These are phyloP conservation scores for Solanum habrochaites DNA, from an alignment of 257 asterid genomes.

Conservation along the genomic window DNA sequence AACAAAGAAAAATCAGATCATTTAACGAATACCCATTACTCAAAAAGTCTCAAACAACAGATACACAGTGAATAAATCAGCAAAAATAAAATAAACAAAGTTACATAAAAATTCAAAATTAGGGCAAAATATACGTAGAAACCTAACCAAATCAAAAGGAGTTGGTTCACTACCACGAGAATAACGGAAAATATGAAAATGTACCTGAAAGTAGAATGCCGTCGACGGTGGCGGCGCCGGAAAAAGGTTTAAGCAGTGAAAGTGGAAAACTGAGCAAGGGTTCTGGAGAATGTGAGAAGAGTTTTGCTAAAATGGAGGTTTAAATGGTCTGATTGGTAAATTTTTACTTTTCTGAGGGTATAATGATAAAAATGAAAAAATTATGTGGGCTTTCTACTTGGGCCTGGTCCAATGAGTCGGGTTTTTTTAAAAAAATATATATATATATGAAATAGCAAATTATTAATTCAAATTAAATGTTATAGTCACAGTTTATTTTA, in stretches of 20 bases:
- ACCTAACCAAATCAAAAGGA: not conserved
- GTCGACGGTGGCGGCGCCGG: not conserved
- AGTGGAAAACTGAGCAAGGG: not conserved
- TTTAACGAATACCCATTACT: not conserved
- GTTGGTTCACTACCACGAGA: not conserved
- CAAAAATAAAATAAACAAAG: not conserved
- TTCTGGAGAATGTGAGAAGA: not conserved
- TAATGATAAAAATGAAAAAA: not conserved
- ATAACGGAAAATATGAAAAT: not conserved
- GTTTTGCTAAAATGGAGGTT: not conserved
- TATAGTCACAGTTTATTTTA: too few species aligned
- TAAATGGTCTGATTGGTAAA: not conserved
- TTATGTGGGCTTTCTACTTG: not conserved
- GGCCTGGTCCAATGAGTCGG: not conserved
- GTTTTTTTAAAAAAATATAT: too few species aligned
- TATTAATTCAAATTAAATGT: too few species aligned
- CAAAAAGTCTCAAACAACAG: not conserved
- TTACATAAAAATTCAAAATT: not conserved
- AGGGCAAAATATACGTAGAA: not conserved
- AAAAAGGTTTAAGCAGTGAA: not conserved
- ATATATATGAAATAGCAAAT: too few species aligned
- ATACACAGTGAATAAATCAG: not conserved
- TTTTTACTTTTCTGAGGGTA: not conserved
- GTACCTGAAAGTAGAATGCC: not conserved
- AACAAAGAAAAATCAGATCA: not conserved